These are phyloP conservation scores for Aureobasidium sp. DNA, from an alignment of 2,329 filamentous ascomycete genomes.

Conservation along the genomic window DNA sequence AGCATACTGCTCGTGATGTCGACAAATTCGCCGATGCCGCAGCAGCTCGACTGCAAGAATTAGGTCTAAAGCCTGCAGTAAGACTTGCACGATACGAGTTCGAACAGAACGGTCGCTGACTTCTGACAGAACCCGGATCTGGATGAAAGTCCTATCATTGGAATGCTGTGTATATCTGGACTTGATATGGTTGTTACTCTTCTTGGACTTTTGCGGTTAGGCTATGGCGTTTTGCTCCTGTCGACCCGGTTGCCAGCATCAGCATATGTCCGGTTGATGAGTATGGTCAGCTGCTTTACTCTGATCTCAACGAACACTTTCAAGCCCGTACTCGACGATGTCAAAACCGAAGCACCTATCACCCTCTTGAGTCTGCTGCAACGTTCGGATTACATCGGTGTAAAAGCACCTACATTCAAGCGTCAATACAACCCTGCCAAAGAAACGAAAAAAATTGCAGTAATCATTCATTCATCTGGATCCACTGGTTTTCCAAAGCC, in stretches of 20 bases:
- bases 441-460: slow-evolving; percentile 27
- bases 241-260: slow-evolving; percentile 45
- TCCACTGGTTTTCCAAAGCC: slow-evolving; percentile 56
- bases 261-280: slow-evolving; percentile 41
- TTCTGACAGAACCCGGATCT: slow-evolving; percentile 14
- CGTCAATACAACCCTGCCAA: slow-evolving; percentile 16
- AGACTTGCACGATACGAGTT: background rate
- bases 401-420: slow-evolving; percentile 17
- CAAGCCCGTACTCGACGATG: slow-evolving; percentile 22
- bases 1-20: slow-evolving; percentile 21
- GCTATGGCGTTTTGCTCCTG: slow-evolving; percentile 46
- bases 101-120: slow-evolving; percentile 5
- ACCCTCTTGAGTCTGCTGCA: slow-evolving; percentile 24
- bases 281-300: slow-evolving; percentile 29
- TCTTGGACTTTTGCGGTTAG: slow-evolving; percentile 46
- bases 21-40: slow-evolving; percentile 22
- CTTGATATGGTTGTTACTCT: slow-evolving; percentile 47
- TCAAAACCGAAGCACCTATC: slow-evolving; percentile 19
- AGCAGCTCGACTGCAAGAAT: slow-evolving; percentile 17
- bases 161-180: slow-evolving; percentile 44
- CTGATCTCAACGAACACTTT: slow-evolving; percentile 21
- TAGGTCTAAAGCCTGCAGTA: slow-evolving; percentile 22
- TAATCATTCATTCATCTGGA: slow-evolving; percentile 45
- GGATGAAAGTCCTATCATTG: slow-evolving; percentile 32
- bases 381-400: slow-evolving; percentile 18